These are phyloP conservation scores for Cytospora piceae DNA, from an alignment of 2,329 filamentous ascomycete species.

Conservation along the genomic window DNA sequence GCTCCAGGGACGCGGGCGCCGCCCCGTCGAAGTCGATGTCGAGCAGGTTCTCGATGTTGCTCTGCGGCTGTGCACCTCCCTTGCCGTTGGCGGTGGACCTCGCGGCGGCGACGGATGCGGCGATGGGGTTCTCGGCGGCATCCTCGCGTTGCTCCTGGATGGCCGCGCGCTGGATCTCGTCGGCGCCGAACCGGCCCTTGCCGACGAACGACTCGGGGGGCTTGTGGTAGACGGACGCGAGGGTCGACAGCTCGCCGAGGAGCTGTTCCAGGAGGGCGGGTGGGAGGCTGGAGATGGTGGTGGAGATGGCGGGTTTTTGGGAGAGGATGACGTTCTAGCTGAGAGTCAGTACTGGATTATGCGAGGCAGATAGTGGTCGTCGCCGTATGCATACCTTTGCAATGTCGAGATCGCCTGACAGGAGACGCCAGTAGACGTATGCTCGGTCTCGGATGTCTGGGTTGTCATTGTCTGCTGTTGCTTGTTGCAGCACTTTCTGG, in stretches of 20 bases:
- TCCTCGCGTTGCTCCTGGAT: constrained; percentile 96
- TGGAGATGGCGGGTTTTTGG: constrained; percentile 90
- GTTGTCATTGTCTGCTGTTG: constrained; percentile 95
- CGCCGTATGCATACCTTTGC: constrained; percentile 69
- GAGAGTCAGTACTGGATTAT: background rate
- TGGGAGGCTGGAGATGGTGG: constrained; percentile 89
- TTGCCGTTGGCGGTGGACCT: constrained; percentile 58
- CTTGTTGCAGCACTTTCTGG: constrained; percentile 89
- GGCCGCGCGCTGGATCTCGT: constrained; percentile 90
- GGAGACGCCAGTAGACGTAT: constrained; percentile 96
- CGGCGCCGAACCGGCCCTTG: constrained; percentile 89
- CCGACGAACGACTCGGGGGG: constrained; percentile 97
- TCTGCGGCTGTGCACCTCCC: constrained; percentile 56
- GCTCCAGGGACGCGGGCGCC: constrained; percentile 82
- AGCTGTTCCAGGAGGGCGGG: constrained; percentile 83
- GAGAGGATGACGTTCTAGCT: constrained; percentile 83
- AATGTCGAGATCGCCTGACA: constrained; percentile 88
- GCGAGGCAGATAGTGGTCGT: background rate
- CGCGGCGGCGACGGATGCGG: constrained; percentile 76
- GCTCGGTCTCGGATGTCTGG: constrained; percentile 96
- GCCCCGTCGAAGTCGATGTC: constrained; percentile 73
- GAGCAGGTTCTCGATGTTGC: constrained; percentile 89
- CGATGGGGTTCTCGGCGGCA: constrained; percentile 90
- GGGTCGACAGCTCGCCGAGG: constrained; percentile 87
- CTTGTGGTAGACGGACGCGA: constrained; percentile 98